Conservation (phyloP, 1,284 basidiomycete species). For the Trichosporon ovoides region DNA sequence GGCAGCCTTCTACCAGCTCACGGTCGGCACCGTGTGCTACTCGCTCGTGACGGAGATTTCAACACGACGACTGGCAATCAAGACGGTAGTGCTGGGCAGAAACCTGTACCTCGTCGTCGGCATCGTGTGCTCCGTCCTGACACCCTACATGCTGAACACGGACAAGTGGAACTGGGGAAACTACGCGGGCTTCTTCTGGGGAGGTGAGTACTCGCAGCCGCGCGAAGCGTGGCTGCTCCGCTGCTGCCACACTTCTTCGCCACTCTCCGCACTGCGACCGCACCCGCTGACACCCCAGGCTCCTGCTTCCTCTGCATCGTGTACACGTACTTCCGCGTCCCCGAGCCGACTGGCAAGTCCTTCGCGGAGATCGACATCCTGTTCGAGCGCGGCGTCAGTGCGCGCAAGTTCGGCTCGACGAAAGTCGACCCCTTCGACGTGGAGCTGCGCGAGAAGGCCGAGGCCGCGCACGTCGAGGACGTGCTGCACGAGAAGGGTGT, state of each 20-base stretch:
- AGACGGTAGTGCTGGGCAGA: slow-evolving; percentile 54
- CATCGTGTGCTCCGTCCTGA: slow-evolving; percentile 45
- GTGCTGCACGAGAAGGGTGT: background rate
- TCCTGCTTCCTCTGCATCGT: slow-evolving; percentile 41
- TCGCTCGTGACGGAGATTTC: slow-evolving; percentile 51
- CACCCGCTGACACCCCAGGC: slow-evolving; percentile 38
- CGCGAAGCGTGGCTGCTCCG: too few species aligned
- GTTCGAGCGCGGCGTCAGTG: slow-evolving; percentile 38
- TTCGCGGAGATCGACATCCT: slow-evolving; percentile 50
- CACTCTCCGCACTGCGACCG: too few species aligned
- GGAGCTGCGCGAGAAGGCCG: slow-evolving; percentile 19
- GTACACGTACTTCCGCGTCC: slow-evolving; percentile 33
- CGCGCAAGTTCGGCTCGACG: slow-evolving; percentile 23
- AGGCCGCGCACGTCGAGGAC: slow-evolving; percentile 13
- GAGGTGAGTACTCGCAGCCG: slow-evolving; percentile 21
- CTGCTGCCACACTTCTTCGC: too few species aligned
- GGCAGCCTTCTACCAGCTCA: slow-evolving; percentile 46
- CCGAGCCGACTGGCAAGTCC: slow-evolving; percentile 44
- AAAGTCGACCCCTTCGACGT: slow-evolving; percentile 25
- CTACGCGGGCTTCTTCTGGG: slow-evolving; percentile 29
- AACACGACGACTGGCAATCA: slow-evolving; percentile 52
- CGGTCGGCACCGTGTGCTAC: slow-evolving; percentile 43
- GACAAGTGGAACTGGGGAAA: slow-evolving; percentile 49
- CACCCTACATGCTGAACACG: slow-evolving; percentile 52
- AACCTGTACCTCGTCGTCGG: slow-evolving; percentile 48